A percentile compares a stretch with the other conserved stretches of the same genome.
Evolutionary conservation across 345 rosid genomes (phyloP).

Genomic region (Erysimum cheiranthoides): DNA sequence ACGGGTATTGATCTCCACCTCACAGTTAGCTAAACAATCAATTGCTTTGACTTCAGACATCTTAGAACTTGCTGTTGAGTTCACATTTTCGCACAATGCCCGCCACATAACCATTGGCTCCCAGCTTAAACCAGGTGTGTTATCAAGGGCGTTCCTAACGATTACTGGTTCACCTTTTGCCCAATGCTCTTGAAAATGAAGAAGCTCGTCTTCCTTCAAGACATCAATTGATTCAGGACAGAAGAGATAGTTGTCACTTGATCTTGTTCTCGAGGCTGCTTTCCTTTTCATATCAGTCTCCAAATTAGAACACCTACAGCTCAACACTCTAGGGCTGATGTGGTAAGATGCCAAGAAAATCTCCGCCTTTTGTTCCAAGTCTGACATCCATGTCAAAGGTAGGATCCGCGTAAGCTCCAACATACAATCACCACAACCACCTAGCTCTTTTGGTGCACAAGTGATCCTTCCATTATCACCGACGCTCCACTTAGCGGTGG

Average conservation of each 20-base stretch:
- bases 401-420: slow-evolving; percentile 74
- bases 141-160: slow-evolving; percentile 61
- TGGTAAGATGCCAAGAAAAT: slow-evolving; percentile 41
- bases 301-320: slow-evolving; percentile 33
- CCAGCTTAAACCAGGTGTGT: slow-evolving; percentile 80
- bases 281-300: slow-evolving; percentile 41
- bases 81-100: slow-evolving; percentile 65
- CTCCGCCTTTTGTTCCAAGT: slow-evolving; percentile 55
- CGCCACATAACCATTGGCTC: slow-evolving; percentile 99
- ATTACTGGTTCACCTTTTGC: slow-evolving; percentile 83
- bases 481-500: slow-evolving; percentile 51
- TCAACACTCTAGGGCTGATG: slow-evolving; percentile 30
- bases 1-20: slow-evolving; percentile 73
- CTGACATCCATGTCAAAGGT: slow-evolving; percentile 56
- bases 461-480: slow-evolving; percentile 61
- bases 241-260: slow-evolving; percentile 66
- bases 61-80: slow-evolving; percentile 50
- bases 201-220: slow-evolving; percentile 52
- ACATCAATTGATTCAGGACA: slow-evolving; percentile 55
- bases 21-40: slow-evolving; percentile 78
- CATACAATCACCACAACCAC: slow-evolving; percentile 72
- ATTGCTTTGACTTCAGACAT: slow-evolving; percentile 75
- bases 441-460: slow-evolving; percentile 69
- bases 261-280: slow-evolving; percentile 66
- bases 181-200: slow-evolving; percentile 72